A percentile compares a stretch with the other conserved stretches of the same genome.
Evolutionary conservation across 129 eudicot genomes (phyloP).

Genomic region (Flaveria trinervia): DNA sequence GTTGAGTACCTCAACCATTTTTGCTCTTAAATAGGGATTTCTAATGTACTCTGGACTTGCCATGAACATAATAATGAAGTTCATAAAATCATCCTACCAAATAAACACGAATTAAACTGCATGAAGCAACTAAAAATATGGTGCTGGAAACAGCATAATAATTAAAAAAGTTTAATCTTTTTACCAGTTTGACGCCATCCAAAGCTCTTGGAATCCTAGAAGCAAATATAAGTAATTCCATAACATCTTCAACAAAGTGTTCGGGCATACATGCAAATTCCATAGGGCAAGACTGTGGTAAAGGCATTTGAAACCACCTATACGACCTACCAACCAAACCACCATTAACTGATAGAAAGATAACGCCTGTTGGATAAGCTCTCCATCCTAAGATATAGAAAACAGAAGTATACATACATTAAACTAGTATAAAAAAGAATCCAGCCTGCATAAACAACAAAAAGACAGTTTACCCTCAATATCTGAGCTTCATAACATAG

Average conservation of each 20-base stretch:
- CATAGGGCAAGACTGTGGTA: constrained; percentile 77
- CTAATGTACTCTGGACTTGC: constrained; percentile 93
- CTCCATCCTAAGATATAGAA: constrained; percentile 60
- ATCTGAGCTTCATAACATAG: constrained; percentile 96
- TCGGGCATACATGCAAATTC: constrained; percentile 96
- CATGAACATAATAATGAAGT: constrained; percentile 98
- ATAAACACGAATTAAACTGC: neutral
- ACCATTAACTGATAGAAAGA: constrained; percentile 89
- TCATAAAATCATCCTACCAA: constrained; percentile 94
- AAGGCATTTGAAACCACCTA: constrained; percentile 95
- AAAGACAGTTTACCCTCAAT: constrained; percentile 59
- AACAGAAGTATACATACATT: neutral
- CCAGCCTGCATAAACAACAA: neutral
- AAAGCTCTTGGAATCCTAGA: constrained; percentile 91
- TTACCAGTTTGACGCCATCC: constrained; percentile 86
- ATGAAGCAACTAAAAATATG: neutral
- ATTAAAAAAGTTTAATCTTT: neutral
- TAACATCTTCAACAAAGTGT: constrained; percentile 90
- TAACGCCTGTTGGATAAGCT: constrained; percentile 75
- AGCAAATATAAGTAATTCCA: constrained; percentile 95
- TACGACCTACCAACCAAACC: constrained; percentile 81
- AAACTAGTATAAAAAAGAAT: neutral
- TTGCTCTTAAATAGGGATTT: constrained; percentile 91
- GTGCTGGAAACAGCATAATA: neutral
- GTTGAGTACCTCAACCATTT: constrained; percentile 97